Evolutionary conservation across 192 early-diverging fungal genomes (phyloP).

Genomic region (Entomortierella parvispora): DNA sequence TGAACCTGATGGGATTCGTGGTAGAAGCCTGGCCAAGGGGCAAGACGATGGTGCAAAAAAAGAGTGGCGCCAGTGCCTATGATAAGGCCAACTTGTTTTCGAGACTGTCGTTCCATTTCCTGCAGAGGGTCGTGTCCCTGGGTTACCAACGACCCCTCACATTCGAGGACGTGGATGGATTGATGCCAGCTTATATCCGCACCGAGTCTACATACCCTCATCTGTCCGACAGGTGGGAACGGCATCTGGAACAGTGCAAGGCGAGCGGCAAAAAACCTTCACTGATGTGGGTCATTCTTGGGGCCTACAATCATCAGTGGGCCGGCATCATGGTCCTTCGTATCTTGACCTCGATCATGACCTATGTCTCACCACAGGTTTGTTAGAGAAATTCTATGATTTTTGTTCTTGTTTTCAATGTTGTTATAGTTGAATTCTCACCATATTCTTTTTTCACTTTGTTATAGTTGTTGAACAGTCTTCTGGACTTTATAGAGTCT

Average conservation of each 20-base stretch:
- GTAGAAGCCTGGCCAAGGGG: slow-evolving; percentile 41
- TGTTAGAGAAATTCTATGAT: too few species aligned
- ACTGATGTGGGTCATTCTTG: slow-evolving; percentile 26
- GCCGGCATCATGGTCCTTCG: slow-evolving; percentile 12
- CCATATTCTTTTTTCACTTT: too few species aligned
- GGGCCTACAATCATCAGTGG: slow-evolving; percentile 15
- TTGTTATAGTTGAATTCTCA: too few species aligned
- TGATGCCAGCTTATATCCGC: slow-evolving; percentile 21
- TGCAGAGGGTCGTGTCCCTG: slow-evolving; percentile 28
- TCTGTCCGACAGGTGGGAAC: slow-evolving; percentile 9
- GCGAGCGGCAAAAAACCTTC: neutral
- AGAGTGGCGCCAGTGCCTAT: slow-evolving; percentile 7
- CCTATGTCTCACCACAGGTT: slow-evolving; percentile 33
- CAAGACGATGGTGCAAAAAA: neutral
- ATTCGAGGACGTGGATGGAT: slow-evolving; percentile 14
- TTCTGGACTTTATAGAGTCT: slow-evolving; percentile 34
- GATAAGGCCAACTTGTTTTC: slow-evolving; percentile 48
- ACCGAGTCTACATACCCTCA: slow-evolving; percentile 10
- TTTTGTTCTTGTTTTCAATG: too few species aligned
- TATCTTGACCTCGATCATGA: slow-evolving; percentile 16
- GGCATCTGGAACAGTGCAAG: neutral
- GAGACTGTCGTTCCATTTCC: slow-evolving; percentile 28
- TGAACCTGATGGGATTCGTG: slow-evolving; percentile 15
- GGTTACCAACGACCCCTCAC: slow-evolving; percentile 20
- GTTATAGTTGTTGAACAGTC: slow-evolving; percentile 30